A percentile compares a stretch with the other conserved stretches of the same genome.
Conservation (phyloP, 202 grass and related monocot species). For the Cymbopogon flexuosus region DNA sequence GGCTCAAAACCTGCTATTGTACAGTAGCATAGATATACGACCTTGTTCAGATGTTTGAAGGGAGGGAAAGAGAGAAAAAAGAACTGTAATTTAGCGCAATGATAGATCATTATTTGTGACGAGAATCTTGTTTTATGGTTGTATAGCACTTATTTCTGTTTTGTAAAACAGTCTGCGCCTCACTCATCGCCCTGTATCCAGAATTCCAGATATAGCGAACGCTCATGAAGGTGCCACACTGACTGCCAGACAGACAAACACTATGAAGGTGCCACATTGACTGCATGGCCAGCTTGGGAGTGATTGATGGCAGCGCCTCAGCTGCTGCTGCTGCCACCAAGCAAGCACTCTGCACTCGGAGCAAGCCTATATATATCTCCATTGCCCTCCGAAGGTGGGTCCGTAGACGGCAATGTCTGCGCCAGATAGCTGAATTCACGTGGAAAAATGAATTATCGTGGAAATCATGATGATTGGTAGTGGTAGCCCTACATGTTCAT, state of each 20-base stretch:
- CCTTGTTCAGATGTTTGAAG: neutral
- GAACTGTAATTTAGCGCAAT: slow-evolving; percentile 13
- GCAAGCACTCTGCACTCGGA: neutral
- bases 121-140: neutral
- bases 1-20: neutral
- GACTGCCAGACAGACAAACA: neutral
- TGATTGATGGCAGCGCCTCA: neutral
- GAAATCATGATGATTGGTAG: neutral
- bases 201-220: neutral
- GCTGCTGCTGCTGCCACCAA: neutral
- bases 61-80: neutral
- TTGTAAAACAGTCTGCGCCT: neutral
- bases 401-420: neutral
- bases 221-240: neutral
- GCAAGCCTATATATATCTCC: neutral
- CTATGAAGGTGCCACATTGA: too few species aligned
- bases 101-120: neutral
- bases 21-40: neutral
- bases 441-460: neutral
- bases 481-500: neutral
- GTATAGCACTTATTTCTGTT: slow-evolving; percentile 7
- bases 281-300: neutral
- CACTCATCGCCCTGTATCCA: neutral
- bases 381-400: neutral
- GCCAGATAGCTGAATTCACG: neutral